A percentile compares a stretch with the other conserved stretches of the same genome.
phyloP scores from a whole-genome alignment of 768 basidiomycete genomes.

The Podaxis pistillaris region DNA sequence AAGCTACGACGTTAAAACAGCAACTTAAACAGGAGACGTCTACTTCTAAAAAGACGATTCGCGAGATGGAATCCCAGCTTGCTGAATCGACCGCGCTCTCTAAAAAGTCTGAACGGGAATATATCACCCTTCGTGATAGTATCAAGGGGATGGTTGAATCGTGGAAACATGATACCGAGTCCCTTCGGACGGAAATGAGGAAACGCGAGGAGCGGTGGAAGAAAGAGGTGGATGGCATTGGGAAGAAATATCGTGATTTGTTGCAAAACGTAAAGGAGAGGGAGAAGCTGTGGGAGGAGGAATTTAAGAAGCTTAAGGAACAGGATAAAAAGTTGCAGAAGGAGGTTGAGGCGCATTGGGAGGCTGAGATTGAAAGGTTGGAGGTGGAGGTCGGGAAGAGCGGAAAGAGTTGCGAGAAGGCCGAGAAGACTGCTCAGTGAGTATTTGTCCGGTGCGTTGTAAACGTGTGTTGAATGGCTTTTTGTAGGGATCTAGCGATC shows the following conservation, averaged over 20 bases:
- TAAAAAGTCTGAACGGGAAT: constrained; percentile 82
- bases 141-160: constrained; percentile 69
- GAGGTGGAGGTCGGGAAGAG: constrained; percentile 53
- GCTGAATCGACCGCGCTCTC: constrained; percentile 74
- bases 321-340: constrained; percentile 48
- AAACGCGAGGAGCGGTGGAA: constrained; percentile 70
- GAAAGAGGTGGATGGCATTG: constrained; percentile 64
- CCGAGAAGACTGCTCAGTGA: constrained; percentile 61
- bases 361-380: constrained; percentile 53
- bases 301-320: constrained; percentile 45
- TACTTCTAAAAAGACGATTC: constrained; percentile 69
- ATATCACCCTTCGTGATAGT: constrained; percentile 73
- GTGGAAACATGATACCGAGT: constrained; percentile 73
- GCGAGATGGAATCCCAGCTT: constrained; percentile 78
- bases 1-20: constrained; percentile 62
- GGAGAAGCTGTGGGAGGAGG: constrained; percentile 42
- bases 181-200: constrained; percentile 70
- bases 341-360: constrained; percentile 63
- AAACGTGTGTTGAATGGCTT: constrained; percentile 4
- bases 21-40: constrained; percentile 75
- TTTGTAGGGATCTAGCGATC: constrained; percentile 44
- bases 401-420: constrained; percentile 52
- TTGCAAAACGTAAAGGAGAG: constrained; percentile 59
- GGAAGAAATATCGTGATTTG: constrained; percentile 66
- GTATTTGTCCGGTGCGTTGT: constrained; percentile 24